These are phyloP conservation scores for Trapa bicornis DNA, from an alignment of 345 rosid genomes.

Conservation along the genomic window DNA sequence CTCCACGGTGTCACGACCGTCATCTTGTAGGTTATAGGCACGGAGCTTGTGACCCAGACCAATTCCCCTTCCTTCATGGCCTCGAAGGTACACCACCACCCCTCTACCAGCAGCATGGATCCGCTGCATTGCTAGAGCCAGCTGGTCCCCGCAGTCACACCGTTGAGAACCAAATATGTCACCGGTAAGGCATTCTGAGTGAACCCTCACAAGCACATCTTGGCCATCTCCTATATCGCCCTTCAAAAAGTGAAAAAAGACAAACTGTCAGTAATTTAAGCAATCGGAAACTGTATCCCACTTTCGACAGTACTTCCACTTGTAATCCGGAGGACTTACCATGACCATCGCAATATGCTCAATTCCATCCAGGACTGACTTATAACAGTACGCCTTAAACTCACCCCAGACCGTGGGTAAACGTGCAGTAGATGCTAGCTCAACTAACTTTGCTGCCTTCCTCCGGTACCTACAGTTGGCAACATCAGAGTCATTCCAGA, in stretches of 20 bases:
- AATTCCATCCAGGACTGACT: slow-evolving; percentile 73
- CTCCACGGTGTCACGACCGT: slow-evolving; percentile 73
- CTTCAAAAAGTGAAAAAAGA: slow-evolving; percentile 18
- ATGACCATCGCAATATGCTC: slow-evolving; percentile 98
- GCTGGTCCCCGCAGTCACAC: slow-evolving; percentile 71
- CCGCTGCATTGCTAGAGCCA: slow-evolving; percentile 78
- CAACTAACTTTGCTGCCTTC: slow-evolving; percentile 73
- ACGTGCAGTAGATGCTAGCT: slow-evolving; percentile 57
- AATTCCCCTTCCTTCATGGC: slow-evolving; percentile 89
- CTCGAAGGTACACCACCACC: slow-evolving; percentile 64
- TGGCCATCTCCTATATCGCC: slow-evolving; percentile 69
- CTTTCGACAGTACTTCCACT: not conserved
- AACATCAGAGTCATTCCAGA: not conserved
- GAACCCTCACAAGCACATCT: slow-evolving; percentile 75
- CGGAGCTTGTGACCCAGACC: slow-evolving; percentile 88
- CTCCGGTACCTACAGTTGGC: slow-evolving; percentile 51
- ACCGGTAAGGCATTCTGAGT: slow-evolving; percentile 72
- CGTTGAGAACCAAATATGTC: slow-evolving; percentile 77
- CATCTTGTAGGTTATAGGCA: slow-evolving; percentile 81
- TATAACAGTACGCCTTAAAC: slow-evolving; percentile 66
- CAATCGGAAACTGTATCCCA: not conserved
- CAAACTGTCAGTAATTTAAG: not conserved
- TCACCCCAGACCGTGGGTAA: slow-evolving; percentile 96
- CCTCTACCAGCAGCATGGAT: slow-evolving; percentile 66
- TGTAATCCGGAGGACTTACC: slow-evolving; percentile 28